Evolutionary conservation across 139 green algal genomes (phyloP).

Genomic region (Coccomyxa sp.): DNA sequence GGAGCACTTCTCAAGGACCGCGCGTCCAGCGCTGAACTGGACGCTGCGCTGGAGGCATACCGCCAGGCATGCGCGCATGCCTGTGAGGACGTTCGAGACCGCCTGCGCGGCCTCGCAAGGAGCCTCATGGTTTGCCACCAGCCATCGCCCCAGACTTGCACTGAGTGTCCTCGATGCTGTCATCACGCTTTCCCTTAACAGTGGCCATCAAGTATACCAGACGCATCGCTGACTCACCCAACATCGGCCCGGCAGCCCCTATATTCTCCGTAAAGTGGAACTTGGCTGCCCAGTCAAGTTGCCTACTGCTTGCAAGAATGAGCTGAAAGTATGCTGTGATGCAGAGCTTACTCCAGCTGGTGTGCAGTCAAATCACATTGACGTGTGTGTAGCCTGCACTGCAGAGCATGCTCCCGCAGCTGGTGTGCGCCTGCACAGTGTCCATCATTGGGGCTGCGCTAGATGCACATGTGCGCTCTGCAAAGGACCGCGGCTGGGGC

Average conservation of each 20-base stretch:
- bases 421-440: slow-evolving; percentile 41
- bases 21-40: slow-evolving; percentile 29
- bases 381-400: no score
- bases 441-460: slow-evolving; percentile 35
- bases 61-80: slow-evolving; percentile 30
- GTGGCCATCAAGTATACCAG: not conserved
- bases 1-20: slow-evolving; percentile 17
- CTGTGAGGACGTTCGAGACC: slow-evolving; percentile 15
- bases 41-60: slow-evolving; percentile 47
- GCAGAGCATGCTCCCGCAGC: slow-evolving; percentile 20
- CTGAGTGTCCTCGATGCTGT: no score
- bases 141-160: not conserved
- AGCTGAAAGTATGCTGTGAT: no score
- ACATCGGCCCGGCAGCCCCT: no score
- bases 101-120: slow-evolving; percentile 35
- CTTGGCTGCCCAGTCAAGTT: no score
- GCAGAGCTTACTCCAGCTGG: no score
- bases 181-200: no score
- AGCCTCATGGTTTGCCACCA: not conserved
- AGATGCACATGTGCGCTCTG: slow-evolving; percentile 35
- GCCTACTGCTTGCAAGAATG: no score
- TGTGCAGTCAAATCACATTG: no score
- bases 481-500: slow-evolving; percentile 31
- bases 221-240: not conserved
- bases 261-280: no score